Percentiles rank a stretch among this genome's conserved stretches.
Evolutionary conservation across 2,329 filamentous ascomycete species (phyloP).

Genomic region (Aphanocladium album): DNA sequence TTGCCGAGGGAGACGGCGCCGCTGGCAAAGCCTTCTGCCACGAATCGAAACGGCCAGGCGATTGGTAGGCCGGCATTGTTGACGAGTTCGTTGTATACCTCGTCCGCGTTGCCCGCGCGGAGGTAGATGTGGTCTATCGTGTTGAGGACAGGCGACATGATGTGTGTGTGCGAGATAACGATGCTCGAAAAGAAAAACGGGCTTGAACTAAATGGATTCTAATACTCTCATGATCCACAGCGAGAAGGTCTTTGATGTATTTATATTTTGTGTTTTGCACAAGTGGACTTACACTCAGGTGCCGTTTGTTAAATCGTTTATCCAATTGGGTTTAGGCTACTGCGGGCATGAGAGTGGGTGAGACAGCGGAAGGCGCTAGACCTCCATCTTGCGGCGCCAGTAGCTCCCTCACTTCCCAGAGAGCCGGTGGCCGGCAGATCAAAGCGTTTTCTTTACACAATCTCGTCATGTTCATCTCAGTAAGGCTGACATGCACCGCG

Average conservation of each 20-base stretch:
- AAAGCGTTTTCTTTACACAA: background rate
- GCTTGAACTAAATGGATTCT: background rate
- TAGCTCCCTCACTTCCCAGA: too few relatives aligned
- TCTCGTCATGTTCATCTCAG: background rate
- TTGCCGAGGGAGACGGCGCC: conserved; percentile 4
- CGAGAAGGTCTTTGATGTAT: background rate
- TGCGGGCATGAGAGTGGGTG: background rate
- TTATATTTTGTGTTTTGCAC: background rate
- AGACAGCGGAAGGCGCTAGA: background rate
- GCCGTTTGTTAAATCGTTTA: conserved; percentile 1
- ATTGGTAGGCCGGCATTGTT: background rate
- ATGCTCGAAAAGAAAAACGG: too few relatives aligned
- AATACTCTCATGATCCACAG: background rate
- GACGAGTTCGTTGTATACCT: conserved; percentile 3
- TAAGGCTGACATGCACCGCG: background rate
- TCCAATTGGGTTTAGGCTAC: conserved; percentile 3
- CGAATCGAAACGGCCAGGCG: conserved; percentile 3
- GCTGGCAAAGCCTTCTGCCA: background rate
- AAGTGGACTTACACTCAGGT: background rate
- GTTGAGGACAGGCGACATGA: background rate
- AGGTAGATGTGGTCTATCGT: conserved; percentile 7
- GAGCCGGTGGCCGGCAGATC: background rate
- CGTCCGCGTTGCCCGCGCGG: background rate
- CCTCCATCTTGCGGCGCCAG: background rate
- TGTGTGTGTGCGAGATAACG: too few relatives aligned